Base-by-base conservation (phyloP, 768 basidiomycete species). In the Trametes coccinea region DNA sequence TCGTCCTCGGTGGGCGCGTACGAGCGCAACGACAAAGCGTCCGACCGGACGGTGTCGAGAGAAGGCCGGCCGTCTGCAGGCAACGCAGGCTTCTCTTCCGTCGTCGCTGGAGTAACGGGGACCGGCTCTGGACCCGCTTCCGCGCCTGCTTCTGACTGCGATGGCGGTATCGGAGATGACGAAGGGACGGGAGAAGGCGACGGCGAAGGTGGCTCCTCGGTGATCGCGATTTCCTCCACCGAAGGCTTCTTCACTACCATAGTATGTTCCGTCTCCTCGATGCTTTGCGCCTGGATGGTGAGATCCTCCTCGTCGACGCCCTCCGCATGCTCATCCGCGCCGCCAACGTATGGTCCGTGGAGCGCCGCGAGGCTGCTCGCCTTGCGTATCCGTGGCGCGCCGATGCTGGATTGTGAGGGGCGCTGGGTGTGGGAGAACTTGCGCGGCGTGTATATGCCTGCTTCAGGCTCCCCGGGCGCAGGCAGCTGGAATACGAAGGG, bases 401-500 rank as follows among this genome's bases (percentile, higher is more conserved):
- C 48, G 10, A 31, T 39, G 34, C 56, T 61, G 3, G 56, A 46
- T 3, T 53, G 51, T 10, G 62, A 59, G 53, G 50, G 59, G 43
- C 45, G 59, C 40, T 59, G 71, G 37, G 56, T 44, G 39, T 74
- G 74, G 17, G 80, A 74, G 67, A 82, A 80, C 67, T 79, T 81
- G 71, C 76, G 80, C 16, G 81, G 80, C 7, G 81, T 79, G 63
- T 81, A 79, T 40, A 78, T 68, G 17, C 74, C 72, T 46, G 77
- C 70, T 49, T 76, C 78, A 47, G 79, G 73, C 60, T 84, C 80
- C 27, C 78, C 80, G 27, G 72, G 73, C 31, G 73, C 75, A 16
- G 88, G 89, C 30, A 89, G 74, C 65, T 86, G 82, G 71, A 90
- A 80, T 63, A 90, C 74, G 70, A 90, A 87, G 9, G 86, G 82